Percentiles rank a stretch among this genome's conserved stretches.
Evolutionary conservation across 768 basidiomycete genomes (phyloP).

Genomic region (Termitomyces sp.): DNA sequence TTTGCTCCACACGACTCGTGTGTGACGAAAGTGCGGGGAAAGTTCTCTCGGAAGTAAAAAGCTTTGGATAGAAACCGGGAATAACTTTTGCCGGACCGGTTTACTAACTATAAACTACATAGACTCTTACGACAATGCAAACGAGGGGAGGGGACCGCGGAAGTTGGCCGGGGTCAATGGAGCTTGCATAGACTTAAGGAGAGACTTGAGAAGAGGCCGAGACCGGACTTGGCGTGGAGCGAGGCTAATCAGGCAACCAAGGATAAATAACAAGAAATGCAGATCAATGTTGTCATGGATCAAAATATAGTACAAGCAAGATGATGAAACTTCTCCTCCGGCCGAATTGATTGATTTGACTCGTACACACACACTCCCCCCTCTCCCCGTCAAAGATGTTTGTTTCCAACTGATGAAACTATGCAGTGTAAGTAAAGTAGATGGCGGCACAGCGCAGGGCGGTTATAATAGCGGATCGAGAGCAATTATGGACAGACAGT

Average conservation of each 20-base stretch:
- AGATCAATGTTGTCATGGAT: slow-evolving; percentile 18
- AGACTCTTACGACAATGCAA: not conserved
- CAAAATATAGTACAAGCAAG: slow-evolving; percentile 24
- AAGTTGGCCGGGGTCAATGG: not conserved
- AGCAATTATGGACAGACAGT: slow-evolving; percentile 13
- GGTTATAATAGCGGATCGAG: slow-evolving; percentile 11
- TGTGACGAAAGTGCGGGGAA: slow-evolving; percentile 8
- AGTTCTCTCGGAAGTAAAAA: not conserved
- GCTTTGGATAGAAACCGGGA: slow-evolving; percentile 1
- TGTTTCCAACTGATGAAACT: slow-evolving; percentile 12
- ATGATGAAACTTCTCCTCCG: slow-evolving; percentile 27
- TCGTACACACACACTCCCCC: slow-evolving; percentile 15
- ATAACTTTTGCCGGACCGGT: not conserved
- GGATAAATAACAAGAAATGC: slow-evolving; percentile 16
- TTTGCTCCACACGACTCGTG: slow-evolving; percentile 2
- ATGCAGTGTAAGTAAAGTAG: slow-evolving; percentile 13
- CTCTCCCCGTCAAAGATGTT: slow-evolving; percentile 2
- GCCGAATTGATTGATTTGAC: slow-evolving; percentile 19
- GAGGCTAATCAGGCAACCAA: slow-evolving; percentile 4
- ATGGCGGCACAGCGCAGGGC: slow-evolving; percentile 4
- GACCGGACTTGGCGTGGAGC: too few relatives aligned
- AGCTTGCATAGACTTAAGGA: not conserved
- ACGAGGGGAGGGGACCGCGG: not conserved
- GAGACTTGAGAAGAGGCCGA: not conserved
- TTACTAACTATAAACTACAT: not conserved